Percentiles rank a stretch among this genome's conserved stretches.
phyloP scores from a whole-genome alignment of 495 filamentous ascomycete genomes.

The Evernia prunastri region DNA sequence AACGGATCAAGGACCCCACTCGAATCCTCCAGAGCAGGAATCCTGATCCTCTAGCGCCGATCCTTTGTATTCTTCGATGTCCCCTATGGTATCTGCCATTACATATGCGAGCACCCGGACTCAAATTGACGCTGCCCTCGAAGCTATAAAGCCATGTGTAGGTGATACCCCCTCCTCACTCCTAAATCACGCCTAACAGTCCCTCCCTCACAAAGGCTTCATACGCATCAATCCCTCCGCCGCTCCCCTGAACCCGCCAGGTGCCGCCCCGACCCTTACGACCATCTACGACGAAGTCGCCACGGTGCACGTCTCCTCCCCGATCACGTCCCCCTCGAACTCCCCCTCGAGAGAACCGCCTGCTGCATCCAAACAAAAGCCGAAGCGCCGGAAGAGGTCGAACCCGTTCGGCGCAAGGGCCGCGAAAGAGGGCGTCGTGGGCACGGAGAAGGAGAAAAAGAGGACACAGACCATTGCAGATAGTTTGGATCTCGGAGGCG shows the following conservation, averaged over 20 bases:
- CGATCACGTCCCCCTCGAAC: not conserved
- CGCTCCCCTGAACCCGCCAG: slow-evolving; percentile 21
- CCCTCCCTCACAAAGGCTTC: slow-evolving; percentile 14
- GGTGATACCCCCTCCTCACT: not conserved
- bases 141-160: not conserved
- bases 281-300: slow-evolving; percentile 19
- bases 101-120: not conserved
- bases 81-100: not conserved
- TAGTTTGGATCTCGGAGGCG: slow-evolving; percentile 10
- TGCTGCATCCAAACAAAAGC: not conserved
- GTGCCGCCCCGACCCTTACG: slow-evolving; percentile 24
- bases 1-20: not conserved
- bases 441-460: slow-evolving; percentile 8
- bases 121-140: not conserved
- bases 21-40: too few species aligned
- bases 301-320: not conserved
- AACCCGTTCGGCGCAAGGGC: not conserved
- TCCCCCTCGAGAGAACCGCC: not conserved
- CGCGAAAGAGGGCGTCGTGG: slow-evolving; percentile 3
- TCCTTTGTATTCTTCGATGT: not conserved
- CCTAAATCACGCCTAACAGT: not conserved
- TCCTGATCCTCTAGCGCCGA: not conserved
- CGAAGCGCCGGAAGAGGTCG: not conserved
- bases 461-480: slow-evolving; percentile 13
- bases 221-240: slow-evolving; percentile 23